Evolutionary conservation across 352 stramenopile species (phyloP), one percentile per base, ranked within the genome.

Genomic region (Globisporangium apiculatum): DNA sequence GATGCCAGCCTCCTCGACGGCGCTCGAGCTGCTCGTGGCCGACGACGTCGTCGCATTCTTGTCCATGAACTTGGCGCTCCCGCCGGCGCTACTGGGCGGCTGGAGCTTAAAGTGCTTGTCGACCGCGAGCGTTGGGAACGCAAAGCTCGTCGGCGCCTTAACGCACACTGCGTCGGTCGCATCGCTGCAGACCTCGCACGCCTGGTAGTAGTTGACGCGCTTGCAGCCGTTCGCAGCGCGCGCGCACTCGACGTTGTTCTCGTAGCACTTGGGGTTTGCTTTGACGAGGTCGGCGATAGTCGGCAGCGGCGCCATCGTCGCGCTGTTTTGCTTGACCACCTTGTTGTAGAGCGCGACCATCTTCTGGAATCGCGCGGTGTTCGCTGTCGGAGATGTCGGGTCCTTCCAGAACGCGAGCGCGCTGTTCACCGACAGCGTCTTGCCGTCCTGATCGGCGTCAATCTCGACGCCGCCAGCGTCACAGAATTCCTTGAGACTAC

Each of bases 321-420:
- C 73, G 64, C 42, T 57, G 64, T 40, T 63, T 42, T 63, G 48
- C 14, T 53, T 54, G 11, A 59, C 65, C 12, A 72, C 48, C 51
- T 76, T 52, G 64, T 88, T 87, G 66, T 92, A 90, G 54, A 79
- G 52, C n/a, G 66, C 53, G 24, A 93, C 68, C 64, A 91, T 76
- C 41, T 71, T 62, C 47, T 65, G 46, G 15, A 75, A 63, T 42
- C 83, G 80, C 35, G 62, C 61, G 0, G 48, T 37, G 69, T 91
- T 91, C 58, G 73, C 72, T 7, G 55, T 61, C 55, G 60, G 35
- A 50, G 79, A 65, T 10, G 60, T 57, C 15, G 82, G 79, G 42
- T 81, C 67, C 46, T 78, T 66, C 82, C 79, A 89, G 61, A 92
- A 91, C 24, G 73, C 55, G 31, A 85, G 67, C 57, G 56, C 64